phyloP scores from a whole-genome alignment of 2,329 filamentous ascomycete genomes.

The Penicillium sp. region DNA sequence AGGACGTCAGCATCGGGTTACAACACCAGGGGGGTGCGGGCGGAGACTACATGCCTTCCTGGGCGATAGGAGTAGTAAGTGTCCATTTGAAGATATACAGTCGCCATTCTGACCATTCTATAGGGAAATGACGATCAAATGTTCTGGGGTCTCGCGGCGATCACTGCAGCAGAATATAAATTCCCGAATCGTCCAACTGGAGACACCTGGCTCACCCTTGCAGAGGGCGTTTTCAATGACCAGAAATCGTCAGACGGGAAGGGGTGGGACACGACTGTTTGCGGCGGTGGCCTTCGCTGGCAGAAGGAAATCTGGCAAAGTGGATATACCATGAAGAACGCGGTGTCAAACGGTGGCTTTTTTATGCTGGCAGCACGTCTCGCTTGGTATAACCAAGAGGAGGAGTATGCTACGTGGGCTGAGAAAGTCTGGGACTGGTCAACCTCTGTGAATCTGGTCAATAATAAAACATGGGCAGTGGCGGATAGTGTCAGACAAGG shows the following conservation, averaged over 20 bases:
- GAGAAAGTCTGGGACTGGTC: slow-evolving; percentile 62
- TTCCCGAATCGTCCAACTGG: slow-evolving; percentile 1
- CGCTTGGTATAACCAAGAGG: slow-evolving; percentile 61
- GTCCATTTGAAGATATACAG: slow-evolving; percentile 49
- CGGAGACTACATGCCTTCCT: neutral
- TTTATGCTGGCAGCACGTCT: slow-evolving; percentile 76
- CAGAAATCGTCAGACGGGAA: neutral
- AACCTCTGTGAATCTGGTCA: slow-evolving; percentile 54
- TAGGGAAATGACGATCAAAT: slow-evolving; percentile 6
- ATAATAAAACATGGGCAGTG: slow-evolving; percentile 56
- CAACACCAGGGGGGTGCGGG: slow-evolving; percentile 20
- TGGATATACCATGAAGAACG: slow-evolving; percentile 79
- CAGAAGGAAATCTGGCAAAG: slow-evolving; percentile 39
- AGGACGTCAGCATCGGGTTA: slow-evolving; percentile 47
- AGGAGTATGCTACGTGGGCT: slow-evolving; percentile 62
- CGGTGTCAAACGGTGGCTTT: slow-evolving; percentile 72
- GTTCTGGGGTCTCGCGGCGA: slow-evolving; percentile 4
- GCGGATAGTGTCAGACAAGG: slow-evolving; percentile 59
- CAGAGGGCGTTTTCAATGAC: neutral
- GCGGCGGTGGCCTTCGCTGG: slow-evolving; percentile 2
- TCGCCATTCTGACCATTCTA: neutral
- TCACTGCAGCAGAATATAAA: slow-evolving; percentile 2
- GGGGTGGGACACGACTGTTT: neutral
- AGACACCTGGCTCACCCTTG: slow-evolving; percentile 1
- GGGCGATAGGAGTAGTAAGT: neutral